Conservation (phyloP, 78 protist species). For the Trichosphaerium sp. region DNA sequence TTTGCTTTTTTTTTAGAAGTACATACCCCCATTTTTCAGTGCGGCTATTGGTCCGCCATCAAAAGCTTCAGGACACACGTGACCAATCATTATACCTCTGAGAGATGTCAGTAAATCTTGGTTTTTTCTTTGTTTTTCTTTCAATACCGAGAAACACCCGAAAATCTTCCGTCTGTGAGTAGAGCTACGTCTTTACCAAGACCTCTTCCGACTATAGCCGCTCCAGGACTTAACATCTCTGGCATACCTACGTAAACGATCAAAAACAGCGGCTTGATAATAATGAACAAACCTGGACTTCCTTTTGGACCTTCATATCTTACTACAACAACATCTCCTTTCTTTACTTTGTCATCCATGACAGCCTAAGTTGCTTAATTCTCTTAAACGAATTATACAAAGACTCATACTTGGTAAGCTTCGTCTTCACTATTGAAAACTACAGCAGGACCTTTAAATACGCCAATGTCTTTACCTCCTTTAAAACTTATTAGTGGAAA, state of each 20-base stretch:
- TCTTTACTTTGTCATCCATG: not conserved
- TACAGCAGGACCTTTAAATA: slow-evolving; percentile 24
- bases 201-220: slow-evolving; percentile 37
- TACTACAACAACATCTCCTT: slow-evolving; percentile 13
- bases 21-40: slow-evolving; percentile 25
- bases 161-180: slow-evolving; percentile 35
- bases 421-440: slow-evolving; percentile 38
- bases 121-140: too few relatives aligned
- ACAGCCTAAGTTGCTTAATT: too few relatives aligned
- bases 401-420: too few relatives aligned
- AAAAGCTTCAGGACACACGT: slow-evolving; percentile 39
- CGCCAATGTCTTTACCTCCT: slow-evolving; percentile 22
- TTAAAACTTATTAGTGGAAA: too few relatives aligned
- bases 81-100: slow-evolving; percentile 43
- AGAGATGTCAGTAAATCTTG: too few relatives aligned
- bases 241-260: too few relatives aligned
- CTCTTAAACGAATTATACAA: too few relatives aligned
- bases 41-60: slow-evolving; percentile 53
- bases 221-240: slow-evolving; percentile 30
- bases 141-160: not conserved
- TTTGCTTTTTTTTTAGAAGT: too few relatives aligned
- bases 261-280: too few relatives aligned
- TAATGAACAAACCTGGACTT: too few relatives aligned
- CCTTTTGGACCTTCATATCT: slow-evolving; percentile 53
- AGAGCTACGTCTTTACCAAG: slow-evolving; percentile 30